Evolutionary conservation across 768 basidiomycete genomes (phyloP).

Genomic region (Cantharellus anzutake): DNA sequence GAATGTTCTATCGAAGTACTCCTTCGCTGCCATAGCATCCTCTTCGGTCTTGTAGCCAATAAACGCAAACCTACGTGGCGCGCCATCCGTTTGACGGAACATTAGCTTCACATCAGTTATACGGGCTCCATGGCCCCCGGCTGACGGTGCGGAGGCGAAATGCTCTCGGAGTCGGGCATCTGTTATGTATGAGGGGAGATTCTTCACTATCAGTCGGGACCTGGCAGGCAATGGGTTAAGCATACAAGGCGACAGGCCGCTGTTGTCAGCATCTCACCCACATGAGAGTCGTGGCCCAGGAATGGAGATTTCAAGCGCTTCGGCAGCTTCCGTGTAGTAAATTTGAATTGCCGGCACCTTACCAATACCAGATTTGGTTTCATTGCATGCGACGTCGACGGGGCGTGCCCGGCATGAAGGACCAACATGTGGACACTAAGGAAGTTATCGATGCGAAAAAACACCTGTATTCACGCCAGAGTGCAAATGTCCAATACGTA

Average conservation of each 20-base stretch:
- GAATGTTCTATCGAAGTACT: constrained; percentile 76
- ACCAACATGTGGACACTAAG: too few relatives aligned
- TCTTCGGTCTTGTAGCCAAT: constrained; percentile 69
- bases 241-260: too few relatives aligned
- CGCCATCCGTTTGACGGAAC: constrained; percentile 46
- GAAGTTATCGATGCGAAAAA: too few relatives aligned
- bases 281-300: too few relatives aligned
- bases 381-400: too few relatives aligned
- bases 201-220: constrained; percentile 75
- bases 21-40: constrained; percentile 53
- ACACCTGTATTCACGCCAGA: too few relatives aligned
- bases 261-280: too few relatives aligned
- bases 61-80: constrained; percentile 77
- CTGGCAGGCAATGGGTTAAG: constrained; percentile 18
- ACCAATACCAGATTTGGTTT: too few relatives aligned
- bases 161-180: constrained; percentile 44
- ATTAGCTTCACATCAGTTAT: constrained; percentile 81
- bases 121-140: constrained; percentile 29
- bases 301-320: too few relatives aligned
- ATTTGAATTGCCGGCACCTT: too few relatives aligned
- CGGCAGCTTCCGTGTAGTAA: too few relatives aligned
- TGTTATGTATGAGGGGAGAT: constrained; percentile 52
- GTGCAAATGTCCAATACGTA: neutral
- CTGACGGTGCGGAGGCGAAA: constrained; percentile 26
- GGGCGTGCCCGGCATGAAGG: too few relatives aligned